These are phyloP conservation scores for Leccinum olivaceopallidum DNA, from an alignment of 768 basidiomycete genomes.

Conservation along the genomic window DNA sequence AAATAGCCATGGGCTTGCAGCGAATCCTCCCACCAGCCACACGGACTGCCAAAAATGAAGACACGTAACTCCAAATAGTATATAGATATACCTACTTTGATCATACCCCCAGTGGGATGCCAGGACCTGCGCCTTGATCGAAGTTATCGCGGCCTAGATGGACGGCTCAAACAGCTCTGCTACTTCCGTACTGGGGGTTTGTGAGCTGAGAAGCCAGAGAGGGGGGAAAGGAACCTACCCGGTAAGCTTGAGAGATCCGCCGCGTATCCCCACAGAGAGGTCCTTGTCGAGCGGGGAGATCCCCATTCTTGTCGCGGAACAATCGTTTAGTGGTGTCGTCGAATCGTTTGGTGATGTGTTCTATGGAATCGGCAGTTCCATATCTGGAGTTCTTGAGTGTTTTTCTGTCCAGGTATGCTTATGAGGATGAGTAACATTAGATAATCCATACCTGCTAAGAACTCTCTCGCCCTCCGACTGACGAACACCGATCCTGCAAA, in stretches of 20 bases:
- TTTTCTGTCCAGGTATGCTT: conserved; percentile 50
- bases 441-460: conserved; percentile 57
- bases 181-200: conserved; percentile 43
- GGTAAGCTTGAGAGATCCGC: conserved; percentile 68
- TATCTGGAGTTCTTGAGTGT: conserved; percentile 47
- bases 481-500: conserved; percentile 71
- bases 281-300: conserved; percentile 73
- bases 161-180: conserved; percentile 80
- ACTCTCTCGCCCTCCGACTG: conserved; percentile 69
- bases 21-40: conserved; percentile 52
- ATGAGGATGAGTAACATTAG: background rate
- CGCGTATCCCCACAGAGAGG: conserved; percentile 60
- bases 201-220: conserved; percentile 51
- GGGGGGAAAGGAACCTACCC: conserved; percentile 47
- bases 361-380: conserved; percentile 58
- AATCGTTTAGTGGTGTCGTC: conserved; percentile 82
- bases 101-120: conserved; percentile 64
- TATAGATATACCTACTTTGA: conserved; percentile 46
- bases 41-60: conserved; percentile 53
- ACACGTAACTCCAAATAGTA: background rate
- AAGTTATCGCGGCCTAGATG: conserved; percentile 68
- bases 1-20: conserved; percentile 59
- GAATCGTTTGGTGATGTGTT: conserved; percentile 78
- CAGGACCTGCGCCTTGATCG: conserved; percentile 71
- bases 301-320: conserved; percentile 64